Percentiles rank a stretch among this genome's conserved stretches.
Conservation (phyloP, 225 moss, liverwort and hornwort species). For the Anthoceros angustus region DNA sequence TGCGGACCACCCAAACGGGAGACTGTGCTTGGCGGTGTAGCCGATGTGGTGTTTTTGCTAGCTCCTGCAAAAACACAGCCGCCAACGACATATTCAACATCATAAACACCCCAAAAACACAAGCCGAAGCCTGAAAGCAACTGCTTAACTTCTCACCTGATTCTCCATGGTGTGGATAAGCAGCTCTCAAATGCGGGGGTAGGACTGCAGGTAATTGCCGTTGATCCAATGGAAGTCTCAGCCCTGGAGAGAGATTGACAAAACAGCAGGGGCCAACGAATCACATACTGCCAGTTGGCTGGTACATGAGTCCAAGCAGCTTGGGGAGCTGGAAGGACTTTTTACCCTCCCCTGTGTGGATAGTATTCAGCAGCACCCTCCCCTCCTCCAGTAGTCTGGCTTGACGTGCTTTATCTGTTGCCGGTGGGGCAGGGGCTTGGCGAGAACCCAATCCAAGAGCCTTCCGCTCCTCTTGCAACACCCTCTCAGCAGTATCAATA, state of each 20-base stretch:
- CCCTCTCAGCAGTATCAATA: conserved; percentile 85
- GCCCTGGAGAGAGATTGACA: conserved; percentile 30
- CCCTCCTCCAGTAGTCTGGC: conserved; percentile 87
- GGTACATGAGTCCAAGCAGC: not conserved
- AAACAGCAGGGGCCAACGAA: conserved; percentile 9
- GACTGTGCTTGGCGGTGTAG: too few species aligned
- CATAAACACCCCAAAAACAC: too few species aligned
- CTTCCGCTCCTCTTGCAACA: conserved; percentile 79
- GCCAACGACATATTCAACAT: too few species aligned
- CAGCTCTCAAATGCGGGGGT: conserved; percentile 62
- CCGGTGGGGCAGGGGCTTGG: conserved; percentile 64
- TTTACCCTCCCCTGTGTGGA: conserved; percentile 74
- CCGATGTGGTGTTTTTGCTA: too few species aligned
- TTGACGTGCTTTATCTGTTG: conserved; percentile 65
- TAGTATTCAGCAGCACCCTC: conserved; percentile 61
- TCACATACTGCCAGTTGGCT: not conserved
- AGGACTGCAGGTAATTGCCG: conserved; percentile 49
- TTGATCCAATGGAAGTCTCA: conserved; percentile 61
- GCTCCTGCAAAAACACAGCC: too few species aligned
- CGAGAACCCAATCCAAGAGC: conserved; percentile 76
- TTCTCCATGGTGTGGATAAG: conserved; percentile 36
- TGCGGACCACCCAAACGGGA: too few species aligned
- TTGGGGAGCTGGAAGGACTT: not conserved
- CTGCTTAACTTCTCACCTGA: conserved; percentile 19
- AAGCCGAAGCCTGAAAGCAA: conserved; percentile 9